Percentiles rank a stretch among this genome's conserved stretches.
These are phyloP conservation scores for Odonthalia washingtoniensis DNA, from an alignment of 31 red algal genomes.

Conservation along the genomic window DNA sequence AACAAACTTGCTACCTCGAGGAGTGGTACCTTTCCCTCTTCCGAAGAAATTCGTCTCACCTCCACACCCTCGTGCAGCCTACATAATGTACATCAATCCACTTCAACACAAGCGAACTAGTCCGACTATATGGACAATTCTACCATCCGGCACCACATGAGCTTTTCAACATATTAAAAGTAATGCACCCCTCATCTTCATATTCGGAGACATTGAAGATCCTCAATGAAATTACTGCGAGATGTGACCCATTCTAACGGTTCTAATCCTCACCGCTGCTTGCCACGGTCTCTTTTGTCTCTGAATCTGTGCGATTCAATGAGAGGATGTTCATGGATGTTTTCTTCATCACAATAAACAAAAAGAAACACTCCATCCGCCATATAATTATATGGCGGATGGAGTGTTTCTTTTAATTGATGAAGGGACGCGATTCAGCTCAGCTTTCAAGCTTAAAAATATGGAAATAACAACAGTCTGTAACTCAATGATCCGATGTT, in stretches of 20 bases:
- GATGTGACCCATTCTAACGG: constrained; percentile 14
- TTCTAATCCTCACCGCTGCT: neutral
- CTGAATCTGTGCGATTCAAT: constrained; percentile 15
- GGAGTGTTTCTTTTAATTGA: too few species aligned
- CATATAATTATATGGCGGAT: too few species aligned
- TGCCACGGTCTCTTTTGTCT: constrained; percentile 7
- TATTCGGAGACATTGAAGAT: neutral
- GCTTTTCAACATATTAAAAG: constrained; percentile 25
- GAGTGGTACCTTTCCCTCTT: too few species aligned
- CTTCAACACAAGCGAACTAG: neutral
- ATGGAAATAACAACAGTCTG: neutral
- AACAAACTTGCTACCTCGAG: too few species aligned
- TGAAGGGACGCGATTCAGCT: neutral
- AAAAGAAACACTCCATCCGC: neutral
- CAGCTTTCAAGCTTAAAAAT: neutral
- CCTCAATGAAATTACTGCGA: neutral
- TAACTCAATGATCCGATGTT: neutral
- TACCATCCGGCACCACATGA: constrained; percentile 20
- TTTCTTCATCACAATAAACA: neutral
- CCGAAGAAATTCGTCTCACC: too few species aligned
- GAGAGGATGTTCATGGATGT: constrained; percentile 9
- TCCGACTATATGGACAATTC: constrained; percentile 19
- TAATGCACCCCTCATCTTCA: neutral
- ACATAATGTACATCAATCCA: too few species aligned
- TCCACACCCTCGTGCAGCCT: too few species aligned